Conservation (phyloP, 2,329 filamentous ascomycete genomes). For the Monosporascus ibericus region DNA sequence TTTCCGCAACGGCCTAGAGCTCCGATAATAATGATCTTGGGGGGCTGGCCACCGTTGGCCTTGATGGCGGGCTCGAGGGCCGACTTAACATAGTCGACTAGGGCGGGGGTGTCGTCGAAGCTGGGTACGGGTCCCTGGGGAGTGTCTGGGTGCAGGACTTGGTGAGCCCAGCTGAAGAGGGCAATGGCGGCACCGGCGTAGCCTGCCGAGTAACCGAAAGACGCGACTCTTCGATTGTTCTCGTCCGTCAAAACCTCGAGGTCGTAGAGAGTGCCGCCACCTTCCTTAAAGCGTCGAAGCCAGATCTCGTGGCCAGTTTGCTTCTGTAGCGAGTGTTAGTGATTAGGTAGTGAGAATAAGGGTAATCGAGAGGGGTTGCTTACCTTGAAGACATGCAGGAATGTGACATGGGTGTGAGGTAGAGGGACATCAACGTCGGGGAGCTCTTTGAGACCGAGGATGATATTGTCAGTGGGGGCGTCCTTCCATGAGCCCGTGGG, state of each 20-base stretch:
- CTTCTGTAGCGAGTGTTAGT: background rate
- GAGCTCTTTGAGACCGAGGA: slow-evolving; percentile 62
- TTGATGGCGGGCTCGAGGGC: background rate
- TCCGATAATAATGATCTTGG: slow-evolving; percentile 4
- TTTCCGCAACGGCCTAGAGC: slow-evolving; percentile 6
- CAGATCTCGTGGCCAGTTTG: slow-evolving; percentile 2
- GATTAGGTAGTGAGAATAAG: slow-evolving; percentile 1
- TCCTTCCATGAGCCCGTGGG: slow-evolving; percentile 61
- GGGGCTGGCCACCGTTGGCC: slow-evolving; percentile 2
- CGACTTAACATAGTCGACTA: slow-evolving; percentile 1
- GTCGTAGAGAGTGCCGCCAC: slow-evolving; percentile 2
- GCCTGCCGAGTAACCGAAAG: slow-evolving; percentile 6
- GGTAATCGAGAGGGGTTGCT: slow-evolving; percentile 51
- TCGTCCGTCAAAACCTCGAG: slow-evolving; percentile 4
- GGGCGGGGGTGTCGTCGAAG: background rate
- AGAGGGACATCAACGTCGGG: slow-evolving; percentile 19
- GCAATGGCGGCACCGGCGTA: slow-evolving; percentile 4
- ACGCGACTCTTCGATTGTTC: background rate
- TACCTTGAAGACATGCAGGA: background rate
- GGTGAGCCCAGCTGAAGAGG: slow-evolving; percentile 3
- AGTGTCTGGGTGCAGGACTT: slow-evolving; percentile 2
- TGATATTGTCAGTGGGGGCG: slow-evolving; percentile 61
- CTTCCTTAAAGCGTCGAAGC: slow-evolving; percentile 3
- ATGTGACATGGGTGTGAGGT: background rate
- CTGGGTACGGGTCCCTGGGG: slow-evolving; percentile 1